phyloP scores from a whole-genome alignment of 2,329 filamentous ascomycete genomes.

The Thyridium curvatum region DNA sequence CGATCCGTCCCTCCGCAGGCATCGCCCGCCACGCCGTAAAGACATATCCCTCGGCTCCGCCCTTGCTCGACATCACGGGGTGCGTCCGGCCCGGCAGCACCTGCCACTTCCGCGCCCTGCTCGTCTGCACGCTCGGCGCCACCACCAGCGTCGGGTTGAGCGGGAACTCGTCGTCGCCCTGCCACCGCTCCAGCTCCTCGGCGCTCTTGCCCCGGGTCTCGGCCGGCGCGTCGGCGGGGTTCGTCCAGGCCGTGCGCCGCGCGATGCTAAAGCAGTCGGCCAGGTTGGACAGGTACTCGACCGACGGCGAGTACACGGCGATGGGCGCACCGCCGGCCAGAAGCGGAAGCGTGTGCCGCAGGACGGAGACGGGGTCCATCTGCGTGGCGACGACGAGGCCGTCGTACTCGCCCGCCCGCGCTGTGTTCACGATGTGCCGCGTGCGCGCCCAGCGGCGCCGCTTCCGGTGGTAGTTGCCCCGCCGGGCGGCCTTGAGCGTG shows the following conservation, averaged over 20 bases:
- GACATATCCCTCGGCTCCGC: slow-evolving; percentile 84
- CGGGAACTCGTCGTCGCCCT: slow-evolving; percentile 69
- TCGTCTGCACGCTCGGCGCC: slow-evolving; percentile 74
- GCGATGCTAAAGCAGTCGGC: slow-evolving; percentile 81
- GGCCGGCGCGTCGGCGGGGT: slow-evolving; percentile 21
- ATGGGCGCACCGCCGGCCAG: slow-evolving; percentile 78
- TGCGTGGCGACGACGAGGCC: slow-evolving; percentile 75
- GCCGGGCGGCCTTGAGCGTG: slow-evolving; percentile 72
- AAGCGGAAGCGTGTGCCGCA: slow-evolving; percentile 71
- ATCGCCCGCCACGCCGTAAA: slow-evolving; percentile 79
- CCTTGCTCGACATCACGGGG: slow-evolving; percentile 83
- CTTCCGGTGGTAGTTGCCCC: slow-evolving; percentile 85
- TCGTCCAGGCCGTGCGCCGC: slow-evolving; percentile 66
- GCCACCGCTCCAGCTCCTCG: slow-evolving; percentile 49
- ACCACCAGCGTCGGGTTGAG: slow-evolving; percentile 82
- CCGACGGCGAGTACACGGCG: slow-evolving; percentile 74
- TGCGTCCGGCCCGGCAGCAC: slow-evolving; percentile 88
- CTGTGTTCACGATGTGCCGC: slow-evolving; percentile 65
- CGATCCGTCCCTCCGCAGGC: slow-evolving; percentile 72
- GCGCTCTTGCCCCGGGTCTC: slow-evolving; percentile 35
- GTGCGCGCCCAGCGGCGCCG: slow-evolving; percentile 73
- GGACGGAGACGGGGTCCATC: slow-evolving; percentile 73
- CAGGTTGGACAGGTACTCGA: slow-evolving; percentile 72
- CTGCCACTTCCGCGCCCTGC: slow-evolving; percentile 76
- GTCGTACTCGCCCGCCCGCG: slow-evolving; percentile 70